Conservation (phyloP, 345 rosid species). For the Microthlaspi erraticum region DNA sequence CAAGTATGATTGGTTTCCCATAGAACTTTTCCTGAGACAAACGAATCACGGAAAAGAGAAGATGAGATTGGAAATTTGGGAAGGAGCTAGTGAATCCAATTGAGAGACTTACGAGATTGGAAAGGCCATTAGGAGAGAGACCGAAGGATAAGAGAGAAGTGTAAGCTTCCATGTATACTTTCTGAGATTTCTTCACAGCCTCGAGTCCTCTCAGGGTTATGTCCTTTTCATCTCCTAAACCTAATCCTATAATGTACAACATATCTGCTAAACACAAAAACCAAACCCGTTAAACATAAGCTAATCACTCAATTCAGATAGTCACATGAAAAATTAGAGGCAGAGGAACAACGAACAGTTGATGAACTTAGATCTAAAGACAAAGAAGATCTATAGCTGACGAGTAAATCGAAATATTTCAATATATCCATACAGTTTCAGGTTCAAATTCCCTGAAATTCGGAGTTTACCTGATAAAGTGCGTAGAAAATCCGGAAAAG, state of each 20-base stretch:
- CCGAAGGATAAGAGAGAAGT: constrained; percentile 94
- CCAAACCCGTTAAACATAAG: constrained; percentile 10
- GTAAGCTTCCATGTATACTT: constrained; percentile 89
- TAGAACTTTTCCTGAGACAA: constrained; percentile 67
- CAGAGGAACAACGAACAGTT: background rate
- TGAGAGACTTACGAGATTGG: constrained; percentile 58
- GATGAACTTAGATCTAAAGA: background rate
- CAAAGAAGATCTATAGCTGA: background rate
- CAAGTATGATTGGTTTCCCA: constrained; percentile 64
- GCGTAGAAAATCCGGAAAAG: background rate
- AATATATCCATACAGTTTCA: background rate
- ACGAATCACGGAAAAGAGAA: background rate
- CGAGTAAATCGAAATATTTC: background rate
- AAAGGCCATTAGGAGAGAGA: constrained; percentile 72
- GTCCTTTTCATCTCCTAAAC: constrained; percentile 86
- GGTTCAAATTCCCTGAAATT: background rate
- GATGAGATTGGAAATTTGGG: background rate
- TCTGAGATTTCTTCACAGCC: constrained; percentile 74
- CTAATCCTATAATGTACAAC: constrained; percentile 83
- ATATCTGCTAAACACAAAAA: constrained; percentile 46
- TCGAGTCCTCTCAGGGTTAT: constrained; percentile 83
- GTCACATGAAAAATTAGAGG: background rate
- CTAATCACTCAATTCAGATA: background rate
- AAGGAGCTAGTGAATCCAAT: background rate
- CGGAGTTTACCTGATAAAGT: constrained; percentile 6